These are phyloP conservation scores for Cladosporium sp. DNA, from an alignment of 2,329 filamentous ascomycete genomes.

Conservation along the genomic window DNA sequence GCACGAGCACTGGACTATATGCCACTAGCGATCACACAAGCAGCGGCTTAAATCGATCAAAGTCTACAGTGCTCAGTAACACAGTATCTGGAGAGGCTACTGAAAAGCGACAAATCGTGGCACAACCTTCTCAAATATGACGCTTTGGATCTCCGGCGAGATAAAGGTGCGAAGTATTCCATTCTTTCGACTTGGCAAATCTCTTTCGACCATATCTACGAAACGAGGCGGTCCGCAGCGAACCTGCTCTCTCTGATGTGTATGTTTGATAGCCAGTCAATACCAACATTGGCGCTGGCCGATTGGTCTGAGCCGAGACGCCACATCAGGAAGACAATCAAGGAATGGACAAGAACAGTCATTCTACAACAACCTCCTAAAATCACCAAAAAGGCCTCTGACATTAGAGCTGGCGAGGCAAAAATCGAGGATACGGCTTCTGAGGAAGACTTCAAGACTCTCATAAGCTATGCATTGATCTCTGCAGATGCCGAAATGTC, in stretches of 20 bases:
- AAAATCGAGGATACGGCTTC: no score
- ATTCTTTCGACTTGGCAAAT: conserved; percentile 15
- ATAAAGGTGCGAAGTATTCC: conserved; percentile 8
- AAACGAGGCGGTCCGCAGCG: conserved; percentile 29
- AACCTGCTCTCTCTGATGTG: conserved; percentile 45
- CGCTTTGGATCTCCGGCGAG: conserved; percentile 4
- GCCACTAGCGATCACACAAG: conserved; percentile 34
- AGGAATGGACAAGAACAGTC: no score
- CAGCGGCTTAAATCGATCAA: conserved; percentile 31
- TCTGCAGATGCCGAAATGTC: no score
- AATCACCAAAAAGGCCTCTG: no score
- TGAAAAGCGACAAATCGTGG: conserved; percentile 30
- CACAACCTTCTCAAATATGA: conserved; percentile 15
- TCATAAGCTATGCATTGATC: no score
- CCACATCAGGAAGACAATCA: no score
- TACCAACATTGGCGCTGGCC: neutral
- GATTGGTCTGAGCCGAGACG: no score
- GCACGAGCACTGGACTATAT: conserved; percentile 29
- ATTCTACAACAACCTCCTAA: no score
- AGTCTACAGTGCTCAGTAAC: conserved; percentile 28
- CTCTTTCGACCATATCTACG: conserved; percentile 15
- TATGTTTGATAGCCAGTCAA: conserved; percentile 37
- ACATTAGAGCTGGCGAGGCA: no score
- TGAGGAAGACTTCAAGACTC: no score
- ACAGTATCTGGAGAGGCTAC: conserved; percentile 40